These are phyloP conservation scores for Lasiosphaeria hispida DNA, from an alignment of 495 filamentous ascomycete genomes.

Conservation along the genomic window DNA sequence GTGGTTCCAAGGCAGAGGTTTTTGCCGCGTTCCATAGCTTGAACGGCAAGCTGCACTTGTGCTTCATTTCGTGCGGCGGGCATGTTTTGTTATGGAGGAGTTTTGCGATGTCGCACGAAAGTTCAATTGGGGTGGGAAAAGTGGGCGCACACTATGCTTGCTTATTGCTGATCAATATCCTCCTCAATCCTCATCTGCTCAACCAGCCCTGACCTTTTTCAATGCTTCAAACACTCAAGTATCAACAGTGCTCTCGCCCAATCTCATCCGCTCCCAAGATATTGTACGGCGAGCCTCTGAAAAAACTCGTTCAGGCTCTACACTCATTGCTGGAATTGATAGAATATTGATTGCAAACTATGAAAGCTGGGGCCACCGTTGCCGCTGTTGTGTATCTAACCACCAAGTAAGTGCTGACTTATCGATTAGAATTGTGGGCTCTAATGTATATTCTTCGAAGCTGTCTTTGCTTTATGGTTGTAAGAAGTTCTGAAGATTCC, in stretches of 20 bases:
- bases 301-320: background rate
- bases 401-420: background rate
- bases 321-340: background rate
- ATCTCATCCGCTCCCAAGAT: background rate
- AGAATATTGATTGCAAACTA: background rate
- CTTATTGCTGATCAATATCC: no score
- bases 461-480: background rate
- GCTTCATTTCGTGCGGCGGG: no score
- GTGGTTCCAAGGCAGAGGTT: no score
- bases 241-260: constrained; percentile 1
- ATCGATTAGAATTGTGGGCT: background rate
- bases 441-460: background rate
- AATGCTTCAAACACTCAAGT: constrained; percentile 3
- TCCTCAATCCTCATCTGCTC: no score
- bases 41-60: no score
- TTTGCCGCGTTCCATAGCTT: no score
- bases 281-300: background rate
- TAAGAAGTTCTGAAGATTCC: background rate
- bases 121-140: no score
- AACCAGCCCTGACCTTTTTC: background rate
- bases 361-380: background rate
- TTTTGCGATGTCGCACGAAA: no score
- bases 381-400: background rate
- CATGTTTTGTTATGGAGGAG: no score
- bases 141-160: no score